Conservation (phyloP, 345 rosid genomes). For the Erysimum cheiranthoides region DNA sequence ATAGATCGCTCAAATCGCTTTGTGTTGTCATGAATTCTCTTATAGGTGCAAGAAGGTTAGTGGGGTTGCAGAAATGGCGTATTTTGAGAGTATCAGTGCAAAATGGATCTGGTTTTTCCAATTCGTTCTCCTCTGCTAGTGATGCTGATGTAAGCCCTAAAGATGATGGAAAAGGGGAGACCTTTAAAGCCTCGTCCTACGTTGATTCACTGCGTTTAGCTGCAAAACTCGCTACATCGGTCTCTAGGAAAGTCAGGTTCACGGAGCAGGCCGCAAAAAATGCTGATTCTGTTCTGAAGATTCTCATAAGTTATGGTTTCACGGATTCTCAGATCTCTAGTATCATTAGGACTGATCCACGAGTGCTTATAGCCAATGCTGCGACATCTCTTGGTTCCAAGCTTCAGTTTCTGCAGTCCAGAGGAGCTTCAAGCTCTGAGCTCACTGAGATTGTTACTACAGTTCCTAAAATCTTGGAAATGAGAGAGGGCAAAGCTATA, state of each 20-base stretch:
- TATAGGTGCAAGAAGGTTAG: no score
- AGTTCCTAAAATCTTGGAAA: conserved; percentile 10
- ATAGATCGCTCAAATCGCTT: no score
- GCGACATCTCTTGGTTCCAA: conserved; percentile 40
- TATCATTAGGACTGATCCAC: no score
- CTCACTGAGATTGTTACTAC: no score
- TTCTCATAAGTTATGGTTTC: conserved; percentile 32
- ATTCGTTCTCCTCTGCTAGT: conserved; percentile 3
- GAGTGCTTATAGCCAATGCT: background rate
- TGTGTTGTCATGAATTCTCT: no score
- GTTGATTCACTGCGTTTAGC: conserved; percentile 22
- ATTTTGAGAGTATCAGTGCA: background rate
- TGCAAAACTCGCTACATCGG: conserved; percentile 9
- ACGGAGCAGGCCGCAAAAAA: no score
- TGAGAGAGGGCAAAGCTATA: background rate
- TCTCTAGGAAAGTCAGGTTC: background rate
- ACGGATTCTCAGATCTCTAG: background rate
- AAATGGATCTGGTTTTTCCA: background rate
- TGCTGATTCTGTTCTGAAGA: background rate
- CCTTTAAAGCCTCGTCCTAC: background rate
- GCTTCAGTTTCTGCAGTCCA: conserved; percentile 34
- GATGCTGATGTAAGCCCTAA: background rate
- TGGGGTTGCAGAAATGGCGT: background rate
- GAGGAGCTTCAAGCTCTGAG: conserved; percentile 28
- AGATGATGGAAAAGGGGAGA: background rate